Percentiles rank a stretch among this genome's conserved stretches.
phyloP scores from a whole-genome alignment of 164 flowering plant genomes.

The Paratinospora sagittata region DNA sequence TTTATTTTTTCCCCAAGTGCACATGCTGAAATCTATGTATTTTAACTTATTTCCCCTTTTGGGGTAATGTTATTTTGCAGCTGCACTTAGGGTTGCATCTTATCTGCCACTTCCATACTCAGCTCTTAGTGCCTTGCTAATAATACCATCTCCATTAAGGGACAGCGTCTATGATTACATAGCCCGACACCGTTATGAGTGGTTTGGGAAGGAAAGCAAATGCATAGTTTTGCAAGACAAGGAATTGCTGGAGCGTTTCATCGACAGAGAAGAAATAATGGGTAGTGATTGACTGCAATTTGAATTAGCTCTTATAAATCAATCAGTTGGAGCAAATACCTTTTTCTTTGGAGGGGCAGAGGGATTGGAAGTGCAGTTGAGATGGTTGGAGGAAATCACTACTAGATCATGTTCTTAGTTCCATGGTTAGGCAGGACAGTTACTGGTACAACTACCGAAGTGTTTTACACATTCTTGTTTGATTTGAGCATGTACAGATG shows the following conservation, averaged over 20 bases:
- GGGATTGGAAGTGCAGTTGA: too few relatives aligned
- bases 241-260: slow-evolving; percentile 76
- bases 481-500: not conserved
- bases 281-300: not conserved
- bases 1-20: not conserved
- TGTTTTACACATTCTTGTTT: not conserved
- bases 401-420: not conserved
- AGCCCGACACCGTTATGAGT: slow-evolving; percentile 65
- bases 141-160: slow-evolving; percentile 66
- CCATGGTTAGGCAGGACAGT: not conserved
- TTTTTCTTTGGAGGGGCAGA: not conserved
- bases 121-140: slow-evolving; percentile 44
- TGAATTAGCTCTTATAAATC: not conserved
- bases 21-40: not conserved
- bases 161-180: slow-evolving; percentile 74
- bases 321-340: not conserved
- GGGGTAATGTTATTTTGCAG: slow-evolving; percentile 40
- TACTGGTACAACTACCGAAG: not conserved
- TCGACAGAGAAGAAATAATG: slow-evolving; percentile 59
- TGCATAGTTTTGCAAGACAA: slow-evolving; percentile 67
- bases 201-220: slow-evolving; percentile 70
- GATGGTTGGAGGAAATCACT: not conserved
- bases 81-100: slow-evolving; percentile 72
- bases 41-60: too few relatives aligned
- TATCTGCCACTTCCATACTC: slow-evolving; percentile 86